These are phyloP conservation scores for Linderniella brevidens DNA, from an alignment of 257 asterid species.

Conservation along the genomic window DNA sequence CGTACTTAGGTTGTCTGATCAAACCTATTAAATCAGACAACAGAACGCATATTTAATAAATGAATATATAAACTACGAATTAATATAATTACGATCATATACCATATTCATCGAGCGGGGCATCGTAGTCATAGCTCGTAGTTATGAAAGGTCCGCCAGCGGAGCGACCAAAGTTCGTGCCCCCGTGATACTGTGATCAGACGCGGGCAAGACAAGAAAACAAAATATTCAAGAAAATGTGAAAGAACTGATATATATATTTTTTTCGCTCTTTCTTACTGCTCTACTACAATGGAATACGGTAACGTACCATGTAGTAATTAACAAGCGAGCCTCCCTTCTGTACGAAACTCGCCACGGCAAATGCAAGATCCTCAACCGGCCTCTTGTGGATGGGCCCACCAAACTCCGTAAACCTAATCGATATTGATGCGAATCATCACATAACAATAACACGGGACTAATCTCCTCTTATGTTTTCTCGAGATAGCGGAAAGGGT, in stretches of 20 bases:
- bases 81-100: conserved; percentile 1
- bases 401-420: conserved; percentile 80
- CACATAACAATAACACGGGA: too few species aligned
- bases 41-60: not conserved
- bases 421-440: too few species aligned
- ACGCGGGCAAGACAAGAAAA: not conserved
- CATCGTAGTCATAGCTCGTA: conserved; percentile 89
- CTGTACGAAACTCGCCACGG: conserved; percentile 34
- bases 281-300: not conserved
- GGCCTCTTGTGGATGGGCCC: conserved; percentile 64
- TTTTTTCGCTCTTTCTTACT: too few species aligned
- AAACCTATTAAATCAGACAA: conserved; percentile 31
- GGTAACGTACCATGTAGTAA: conserved; percentile 75
- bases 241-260: not conserved
- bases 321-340: conserved; percentile 52
- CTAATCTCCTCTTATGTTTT: too few species aligned
- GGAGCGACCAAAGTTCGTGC: conserved; percentile 84
- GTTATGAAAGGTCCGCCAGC: conserved; percentile 92
- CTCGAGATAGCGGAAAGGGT: too few species aligned
- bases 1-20: conserved; percentile 77
- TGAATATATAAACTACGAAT: not conserved
- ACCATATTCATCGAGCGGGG: conserved; percentile 90
- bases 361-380: conserved; percentile 84
- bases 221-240: not conserved
- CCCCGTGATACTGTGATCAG: conserved; percentile 54